phyloP scores from a whole-genome alignment of 2,329 filamentous ascomycete genomes.

The Colletotrichum somersetense region DNA sequence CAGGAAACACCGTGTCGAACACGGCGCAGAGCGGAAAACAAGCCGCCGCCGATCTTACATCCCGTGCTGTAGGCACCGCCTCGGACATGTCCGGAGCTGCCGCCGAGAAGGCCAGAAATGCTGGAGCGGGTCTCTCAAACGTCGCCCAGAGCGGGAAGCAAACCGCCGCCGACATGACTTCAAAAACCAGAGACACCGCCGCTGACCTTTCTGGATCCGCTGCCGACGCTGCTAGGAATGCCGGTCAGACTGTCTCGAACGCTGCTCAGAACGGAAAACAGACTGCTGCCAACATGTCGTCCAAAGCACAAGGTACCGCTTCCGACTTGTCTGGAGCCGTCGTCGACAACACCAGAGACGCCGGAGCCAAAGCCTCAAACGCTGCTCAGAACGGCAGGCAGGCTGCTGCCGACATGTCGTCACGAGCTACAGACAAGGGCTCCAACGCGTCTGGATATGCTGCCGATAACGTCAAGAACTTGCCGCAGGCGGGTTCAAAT shows the following conservation, averaged over 20 bases:
- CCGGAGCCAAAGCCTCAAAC: background rate
- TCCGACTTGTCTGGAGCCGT: background rate
- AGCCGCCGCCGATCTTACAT: background rate
- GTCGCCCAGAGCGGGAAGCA: background rate
- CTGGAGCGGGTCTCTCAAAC: background rate
- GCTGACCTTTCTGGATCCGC: background rate
- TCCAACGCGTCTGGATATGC: background rate
- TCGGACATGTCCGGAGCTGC: background rate
- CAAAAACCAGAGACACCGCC: background rate
- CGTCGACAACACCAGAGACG: background rate
- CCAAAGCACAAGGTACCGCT: background rate
- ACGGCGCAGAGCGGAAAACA: conserved; percentile 6
- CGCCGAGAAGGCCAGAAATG: background rate
- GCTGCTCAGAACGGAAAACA: background rate
- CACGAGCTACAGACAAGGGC: background rate
- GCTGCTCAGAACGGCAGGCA: background rate
- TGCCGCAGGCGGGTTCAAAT: conserved; percentile 4
- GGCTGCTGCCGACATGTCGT: background rate
- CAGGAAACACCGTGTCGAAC: background rate
- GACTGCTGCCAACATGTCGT: background rate
- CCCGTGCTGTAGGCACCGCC: background rate
- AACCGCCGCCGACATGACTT: background rate
- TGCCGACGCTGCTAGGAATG: background rate
- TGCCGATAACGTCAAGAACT: background rate
- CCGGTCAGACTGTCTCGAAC: background rate